Evolutionary conservation across 2,329 filamentous ascomycete species (phyloP).

Genomic region (Parastagonospora avenae): DNA sequence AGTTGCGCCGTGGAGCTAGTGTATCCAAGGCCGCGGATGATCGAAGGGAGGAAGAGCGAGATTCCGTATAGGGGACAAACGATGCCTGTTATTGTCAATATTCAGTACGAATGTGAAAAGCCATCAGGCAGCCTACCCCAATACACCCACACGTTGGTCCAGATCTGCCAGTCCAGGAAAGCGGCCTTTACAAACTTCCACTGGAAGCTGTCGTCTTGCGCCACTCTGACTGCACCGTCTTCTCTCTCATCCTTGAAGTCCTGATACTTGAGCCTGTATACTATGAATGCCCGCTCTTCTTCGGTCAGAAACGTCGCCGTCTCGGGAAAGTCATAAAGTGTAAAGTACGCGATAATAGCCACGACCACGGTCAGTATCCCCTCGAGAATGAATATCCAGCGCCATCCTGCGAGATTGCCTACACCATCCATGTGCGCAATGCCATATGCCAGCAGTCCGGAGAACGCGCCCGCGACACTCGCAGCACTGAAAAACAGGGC

Average conservation of each 20-base stretch:
- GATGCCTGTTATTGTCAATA: constrained; percentile 27
- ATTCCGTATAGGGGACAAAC: constrained; percentile 49
- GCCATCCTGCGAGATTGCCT: constrained; percentile 45
- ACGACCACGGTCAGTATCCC: constrained; percentile 45
- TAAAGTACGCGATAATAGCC: constrained; percentile 50
- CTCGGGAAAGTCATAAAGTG: constrained; percentile 67
- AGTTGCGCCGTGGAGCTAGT: constrained; percentile 48
- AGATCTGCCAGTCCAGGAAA: constrained; percentile 56
- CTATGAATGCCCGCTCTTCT: constrained; percentile 61
- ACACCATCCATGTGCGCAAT: constrained; percentile 67
- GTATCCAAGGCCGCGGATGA: constrained; percentile 50
- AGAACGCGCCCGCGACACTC: constrained; percentile 64
- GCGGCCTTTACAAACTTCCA: constrained; percentile 60
- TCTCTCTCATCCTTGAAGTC: constrained; percentile 53
- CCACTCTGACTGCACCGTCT: constrained; percentile 69
- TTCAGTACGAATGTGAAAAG: constrained; percentile 28
- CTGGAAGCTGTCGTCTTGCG: constrained; percentile 68
- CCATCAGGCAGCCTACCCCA: constrained; percentile 59
- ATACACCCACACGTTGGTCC: constrained; percentile 62
- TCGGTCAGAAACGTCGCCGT: constrained; percentile 63
- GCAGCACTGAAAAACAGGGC: constrained; percentile 65
- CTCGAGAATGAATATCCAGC: constrained; percentile 45
- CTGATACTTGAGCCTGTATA: constrained; percentile 62
- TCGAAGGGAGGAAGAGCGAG: constrained; percentile 54
- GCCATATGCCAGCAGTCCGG: constrained; percentile 60